Conservation (phyloP, 805 yeast genomes). For the Pichia phayaonensis region DNA sequence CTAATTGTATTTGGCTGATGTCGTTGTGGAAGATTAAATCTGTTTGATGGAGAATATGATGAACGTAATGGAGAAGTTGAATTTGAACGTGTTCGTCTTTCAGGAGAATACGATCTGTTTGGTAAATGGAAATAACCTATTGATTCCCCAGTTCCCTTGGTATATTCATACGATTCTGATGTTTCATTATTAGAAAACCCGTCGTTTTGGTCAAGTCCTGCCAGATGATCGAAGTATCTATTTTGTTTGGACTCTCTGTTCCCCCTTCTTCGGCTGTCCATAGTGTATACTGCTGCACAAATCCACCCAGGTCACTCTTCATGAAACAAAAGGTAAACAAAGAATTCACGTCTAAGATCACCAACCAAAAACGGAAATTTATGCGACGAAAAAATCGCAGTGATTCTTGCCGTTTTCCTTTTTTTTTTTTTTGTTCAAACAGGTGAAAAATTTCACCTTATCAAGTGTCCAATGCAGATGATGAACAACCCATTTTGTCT, state of each 20-base stretch:
- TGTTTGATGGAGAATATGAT: constrained; percentile 16
- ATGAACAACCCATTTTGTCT: neutral
- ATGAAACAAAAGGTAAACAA: neutral
- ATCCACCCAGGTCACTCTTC: neutral
- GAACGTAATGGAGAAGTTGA: constrained; percentile 15
- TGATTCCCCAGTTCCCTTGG: neutral
- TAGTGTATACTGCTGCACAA: neutral
- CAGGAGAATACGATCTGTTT: constrained; percentile 8
- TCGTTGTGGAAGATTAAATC: neutral
- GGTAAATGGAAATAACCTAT: constrained; percentile 3
- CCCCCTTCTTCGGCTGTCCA: neutral
- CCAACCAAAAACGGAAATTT: neutral
- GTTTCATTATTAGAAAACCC: neutral
- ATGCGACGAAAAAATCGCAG: neutral
- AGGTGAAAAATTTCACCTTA: neutral
- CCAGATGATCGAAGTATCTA: neutral
- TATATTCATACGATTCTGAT: neutral
- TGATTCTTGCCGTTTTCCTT: too few species aligned
- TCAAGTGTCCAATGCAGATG: neutral
- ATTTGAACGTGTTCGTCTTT: constrained; percentile 10
- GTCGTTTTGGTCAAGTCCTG: neutral
- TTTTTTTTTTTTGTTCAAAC: neutral
- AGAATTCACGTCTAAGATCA: neutral
- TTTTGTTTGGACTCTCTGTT: neutral
- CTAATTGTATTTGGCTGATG: neutral